Evolutionary conservation across 495 filamentous ascomycete genomes (phyloP).

Genomic region (Aspergillus mulundensis): DNA sequence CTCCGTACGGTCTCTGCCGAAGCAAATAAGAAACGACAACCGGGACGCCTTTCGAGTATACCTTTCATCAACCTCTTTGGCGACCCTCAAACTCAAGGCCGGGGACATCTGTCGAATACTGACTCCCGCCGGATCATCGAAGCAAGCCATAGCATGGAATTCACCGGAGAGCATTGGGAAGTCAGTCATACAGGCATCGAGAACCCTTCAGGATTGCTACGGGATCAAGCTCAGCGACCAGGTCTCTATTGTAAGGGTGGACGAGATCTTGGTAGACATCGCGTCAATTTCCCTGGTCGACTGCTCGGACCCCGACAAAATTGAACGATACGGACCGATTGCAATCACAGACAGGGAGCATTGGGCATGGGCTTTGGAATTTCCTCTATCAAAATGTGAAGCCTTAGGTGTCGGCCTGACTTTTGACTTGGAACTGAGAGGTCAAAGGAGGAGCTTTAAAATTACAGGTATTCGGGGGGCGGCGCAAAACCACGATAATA

Average conservation of each 20-base stretch:
- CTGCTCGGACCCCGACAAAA: conserved; percentile 37
- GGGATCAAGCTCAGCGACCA: conserved; percentile 61
- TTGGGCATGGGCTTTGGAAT: conserved; percentile 64
- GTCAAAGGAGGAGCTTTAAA: conserved; percentile 43
- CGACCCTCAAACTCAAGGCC: conserved; percentile 53
- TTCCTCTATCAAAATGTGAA: conserved; percentile 49
- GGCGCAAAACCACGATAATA: conserved; percentile 24
- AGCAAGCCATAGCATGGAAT: conserved; percentile 62
- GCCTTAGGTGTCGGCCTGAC: conserved; percentile 37
- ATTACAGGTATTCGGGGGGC: conserved; percentile 33
- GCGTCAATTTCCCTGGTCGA: conserved; percentile 48
- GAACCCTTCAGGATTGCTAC: conserved; percentile 60
- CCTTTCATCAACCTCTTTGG: conserved; percentile 60
- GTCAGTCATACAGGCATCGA: conserved; percentile 60
- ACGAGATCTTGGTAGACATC: conserved; percentile 36
- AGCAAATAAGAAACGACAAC: conserved; percentile 47
- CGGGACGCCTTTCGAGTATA: conserved; percentile 63
- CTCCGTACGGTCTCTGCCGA: conserved; percentile 51
- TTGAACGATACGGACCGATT: conserved; percentile 29
- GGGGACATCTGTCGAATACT: conserved; percentile 56
- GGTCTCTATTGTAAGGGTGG: conserved; percentile 47
- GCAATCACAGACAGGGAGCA: conserved; percentile 44
- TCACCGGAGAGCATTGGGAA: conserved; percentile 61
- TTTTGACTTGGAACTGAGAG: conserved; percentile 46
- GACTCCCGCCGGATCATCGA: conserved; percentile 35